A percentile compares a stretch with the other conserved stretches of the same genome.
Conservation (phyloP, 257 asterid species). For the Plantago elongata region DNA sequence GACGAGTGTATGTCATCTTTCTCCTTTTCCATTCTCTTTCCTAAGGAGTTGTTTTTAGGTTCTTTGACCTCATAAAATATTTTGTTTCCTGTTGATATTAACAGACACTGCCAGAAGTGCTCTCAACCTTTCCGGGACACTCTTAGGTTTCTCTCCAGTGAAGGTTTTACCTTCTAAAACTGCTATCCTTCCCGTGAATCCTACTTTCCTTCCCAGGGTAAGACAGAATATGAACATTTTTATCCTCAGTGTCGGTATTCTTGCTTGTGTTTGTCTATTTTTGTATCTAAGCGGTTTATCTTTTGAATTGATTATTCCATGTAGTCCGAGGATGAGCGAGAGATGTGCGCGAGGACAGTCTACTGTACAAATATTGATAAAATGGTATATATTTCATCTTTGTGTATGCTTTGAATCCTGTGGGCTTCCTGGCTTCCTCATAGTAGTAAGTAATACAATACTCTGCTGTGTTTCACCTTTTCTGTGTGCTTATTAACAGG, state of each 20-base stretch:
- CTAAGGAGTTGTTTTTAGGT: background rate
- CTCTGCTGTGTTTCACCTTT: background rate
- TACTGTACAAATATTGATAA: constrained; percentile 93
- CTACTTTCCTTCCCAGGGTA: constrained; percentile 94
- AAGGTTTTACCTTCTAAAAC: constrained; percentile 96
- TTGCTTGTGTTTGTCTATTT: constrained; percentile 6
- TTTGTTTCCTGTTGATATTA: constrained; percentile 10
- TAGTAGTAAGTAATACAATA: background rate
- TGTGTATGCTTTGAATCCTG: background rate
- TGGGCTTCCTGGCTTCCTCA: background rate
- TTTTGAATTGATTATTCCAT: constrained; percentile 12
- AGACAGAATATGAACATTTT: constrained; percentile 13
- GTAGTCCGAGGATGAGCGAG: constrained; percentile 93
- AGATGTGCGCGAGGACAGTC: constrained; percentile 97
- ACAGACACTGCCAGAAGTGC: constrained; percentile 80
- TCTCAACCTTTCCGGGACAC: constrained; percentile 62
- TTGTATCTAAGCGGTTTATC: background rate
- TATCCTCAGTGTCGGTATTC: background rate
- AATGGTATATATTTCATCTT: constrained; percentile 40
- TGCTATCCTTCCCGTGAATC: constrained; percentile 94
- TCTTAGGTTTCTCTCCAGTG: constrained; percentile 69
- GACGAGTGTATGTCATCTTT: constrained; percentile 64
- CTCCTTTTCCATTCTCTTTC: background rate
- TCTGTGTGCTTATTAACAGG: constrained; percentile 32
- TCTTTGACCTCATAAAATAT: constrained; percentile 10